Percentiles rank a stretch among this genome's conserved stretches.
phyloP scores from a whole-genome alignment of 2,329 filamentous ascomycete genomes.

The Penicillium sp. region DNA sequence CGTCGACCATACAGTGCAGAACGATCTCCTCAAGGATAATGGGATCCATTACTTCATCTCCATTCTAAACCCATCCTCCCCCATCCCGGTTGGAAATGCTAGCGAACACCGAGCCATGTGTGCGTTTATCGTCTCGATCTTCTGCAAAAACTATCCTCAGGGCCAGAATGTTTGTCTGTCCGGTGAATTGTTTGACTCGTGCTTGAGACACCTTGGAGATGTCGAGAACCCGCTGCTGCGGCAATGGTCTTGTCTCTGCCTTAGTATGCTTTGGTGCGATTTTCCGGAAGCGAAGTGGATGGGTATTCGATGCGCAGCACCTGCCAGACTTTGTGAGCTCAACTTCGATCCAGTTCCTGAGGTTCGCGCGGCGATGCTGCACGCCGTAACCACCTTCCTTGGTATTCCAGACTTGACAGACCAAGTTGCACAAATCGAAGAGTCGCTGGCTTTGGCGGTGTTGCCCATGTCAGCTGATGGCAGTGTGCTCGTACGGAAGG shows the following conservation, averaged over 20 bases:
- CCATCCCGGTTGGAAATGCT: constrained; percentile 77
- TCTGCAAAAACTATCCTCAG: constrained; percentile 90
- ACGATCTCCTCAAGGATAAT: constrained; percentile 91
- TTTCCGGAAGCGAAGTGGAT: constrained; percentile 92
- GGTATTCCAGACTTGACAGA: constrained; percentile 90
- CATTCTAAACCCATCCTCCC: constrained; percentile 78
- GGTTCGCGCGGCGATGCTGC: constrained; percentile 86
- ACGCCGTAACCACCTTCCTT: constrained; percentile 88
- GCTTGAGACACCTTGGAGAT: constrained; percentile 75
- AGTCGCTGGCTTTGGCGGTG: constrained; percentile 81
- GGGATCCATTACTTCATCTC: constrained; percentile 95
- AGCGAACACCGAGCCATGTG: constrained; percentile 99
- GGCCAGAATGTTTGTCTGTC: constrained; percentile 89
- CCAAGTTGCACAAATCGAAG: constrained; percentile 84
- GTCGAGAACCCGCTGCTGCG: constrained; percentile 80
- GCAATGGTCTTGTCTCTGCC: constrained; percentile 92
- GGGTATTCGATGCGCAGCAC: constrained; percentile 83
- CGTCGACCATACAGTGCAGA: constrained; percentile 89
- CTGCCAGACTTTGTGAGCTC: constrained; percentile 71
- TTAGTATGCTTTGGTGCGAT: constrained; percentile 91
- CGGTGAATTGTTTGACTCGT: constrained; percentile 83
- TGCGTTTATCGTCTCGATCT: constrained; percentile 93
- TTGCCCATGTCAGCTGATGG: constrained; percentile 91
- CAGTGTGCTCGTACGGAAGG: constrained; percentile 87
- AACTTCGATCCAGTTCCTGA: constrained; percentile 84